Evolutionary conservation across 108 stramenopile species (phyloP), one percentile per base, ranked within the genome.

Genomic region (Mediolabrus comicus): DNA sequence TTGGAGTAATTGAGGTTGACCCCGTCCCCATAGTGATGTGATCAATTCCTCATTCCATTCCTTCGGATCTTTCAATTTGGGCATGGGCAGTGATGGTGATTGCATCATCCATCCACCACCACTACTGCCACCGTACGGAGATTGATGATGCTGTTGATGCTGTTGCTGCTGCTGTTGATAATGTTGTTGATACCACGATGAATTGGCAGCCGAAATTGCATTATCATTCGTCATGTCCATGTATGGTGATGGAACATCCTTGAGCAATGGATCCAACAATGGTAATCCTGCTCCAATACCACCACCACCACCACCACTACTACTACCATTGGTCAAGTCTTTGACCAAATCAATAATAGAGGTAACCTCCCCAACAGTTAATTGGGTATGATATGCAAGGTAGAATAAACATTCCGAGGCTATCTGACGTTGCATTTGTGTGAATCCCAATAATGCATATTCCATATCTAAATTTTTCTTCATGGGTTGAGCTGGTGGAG

Each of bases 311-410:
- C 56, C 75, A 1, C 31, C 28, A 19, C 36, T 33, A 25, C 65
- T 58, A 25, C 33, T 43, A 3, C 85, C 79, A 60, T 87, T 86
- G 17, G 80, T 84, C 54, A 92, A 59, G 17, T 86, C 84, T 31
- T 75, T 59, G 16, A 92, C 75, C 68, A 90, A 65, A 73, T 92
- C 89, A 36, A 95, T 68, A 27, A 95, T 28, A 9, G 58, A 55
- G 11, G 62, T 72, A 13, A 89, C 80, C 74, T 95, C 93, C 19
- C 71, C 66, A 3, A 43, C 46, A 8, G 69, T 81, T 57, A 87
- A 62, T 72, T 95, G 90, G 2, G 89, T 89, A 53, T 90, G 86
- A 67, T 95, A 95, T 0, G 89, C 86, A 6, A 92, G 62, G 54
- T 80, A 90, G 58, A 89, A 90, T 0, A 95, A 65, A 41, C 77